Percentiles rank a stretch among this genome's conserved stretches.
Evolutionary conservation across 345 rosid species (phyloP).

Genomic region (Citrus trifoliata): DNA sequence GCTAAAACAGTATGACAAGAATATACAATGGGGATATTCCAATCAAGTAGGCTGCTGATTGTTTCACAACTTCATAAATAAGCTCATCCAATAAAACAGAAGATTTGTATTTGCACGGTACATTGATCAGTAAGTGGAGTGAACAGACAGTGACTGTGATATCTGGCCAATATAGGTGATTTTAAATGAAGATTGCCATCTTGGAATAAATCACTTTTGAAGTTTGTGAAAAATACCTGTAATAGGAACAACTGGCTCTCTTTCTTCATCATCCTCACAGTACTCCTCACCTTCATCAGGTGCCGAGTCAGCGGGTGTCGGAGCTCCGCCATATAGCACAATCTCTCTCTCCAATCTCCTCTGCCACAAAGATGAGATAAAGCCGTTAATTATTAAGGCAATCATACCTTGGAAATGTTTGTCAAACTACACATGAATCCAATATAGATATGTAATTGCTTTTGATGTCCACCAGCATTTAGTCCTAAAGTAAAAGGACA

Average conservation of each 20-base stretch:
- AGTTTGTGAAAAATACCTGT: conserved; percentile 38
- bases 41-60: neutral
- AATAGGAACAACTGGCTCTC: conserved; percentile 35
- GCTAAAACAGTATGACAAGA: neutral
- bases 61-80: conserved; percentile 3
- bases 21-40: neutral
- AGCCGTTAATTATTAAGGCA: neutral
- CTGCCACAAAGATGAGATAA: conserved; percentile 30
- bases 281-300: conserved; percentile 35
- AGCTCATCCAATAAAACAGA: neutral
- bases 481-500: neutral
- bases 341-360: conserved; percentile 69
- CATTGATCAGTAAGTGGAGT: neutral
- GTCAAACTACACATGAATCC: neutral
- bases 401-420: neutral
- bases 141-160: neutral
- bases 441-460: neutral
- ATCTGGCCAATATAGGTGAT: neutral
- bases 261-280: conserved; percentile 35
- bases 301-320: conserved; percentile 27
- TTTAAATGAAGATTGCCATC: neutral
- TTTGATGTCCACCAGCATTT: neutral
- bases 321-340: conserved; percentile 42
- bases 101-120: neutral
- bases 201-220: neutral